Evolutionary conservation across 2,329 filamentous ascomycete genomes (phyloP), one percentile per base, ranked within the genome.

Genomic region (Sporothrix mexicana): DNA sequence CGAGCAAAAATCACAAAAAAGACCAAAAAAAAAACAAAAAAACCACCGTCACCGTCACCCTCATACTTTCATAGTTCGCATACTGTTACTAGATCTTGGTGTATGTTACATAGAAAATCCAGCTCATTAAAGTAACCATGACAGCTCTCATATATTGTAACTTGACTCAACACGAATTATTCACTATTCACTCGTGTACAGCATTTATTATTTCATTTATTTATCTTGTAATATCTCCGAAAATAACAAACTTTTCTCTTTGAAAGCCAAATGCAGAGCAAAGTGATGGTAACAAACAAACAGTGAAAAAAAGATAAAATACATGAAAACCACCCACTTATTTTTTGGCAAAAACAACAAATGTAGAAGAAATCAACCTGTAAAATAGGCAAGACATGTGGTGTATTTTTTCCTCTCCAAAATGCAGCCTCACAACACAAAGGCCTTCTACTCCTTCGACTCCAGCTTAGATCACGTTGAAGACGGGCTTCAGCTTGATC

Each of bases 401-500:
- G 36, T 23, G 36, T 64, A 62, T 59, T 41, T 41, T 13, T 2
- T 64, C 23, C 36, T 20, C n/a, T 23, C 30, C 59, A 36, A 36
- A 36, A 36, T 4, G 8, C 6, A 3, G 3, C 59, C 59, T 23
- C 23, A 23, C 20, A 55, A 55, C n/a, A 2, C 5, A 55, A 20
- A 9, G 2, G 5, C n/a, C 61, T 43, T 15, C 25, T 9, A 12
- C 55, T 13, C 30, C 30, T 36, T 36, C 30, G 30, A 5, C 30
- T 36, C 30, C 30, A 36, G 7, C 41, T 62, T 88, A 94, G 78
- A 87, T 86, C 82, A 98, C 92, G 83, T 98, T 96, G 80, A 98
- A 98, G 77, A 97, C 80, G 55, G 93, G 91, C 89, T 99, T 99
- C 80, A 99, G 85, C 88, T 97, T 97, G 83, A 95, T 93, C 80